These are phyloP conservation scores for Suillus lakei DNA, from an alignment of 768 basidiomycete genomes.

Conservation along the genomic window DNA sequence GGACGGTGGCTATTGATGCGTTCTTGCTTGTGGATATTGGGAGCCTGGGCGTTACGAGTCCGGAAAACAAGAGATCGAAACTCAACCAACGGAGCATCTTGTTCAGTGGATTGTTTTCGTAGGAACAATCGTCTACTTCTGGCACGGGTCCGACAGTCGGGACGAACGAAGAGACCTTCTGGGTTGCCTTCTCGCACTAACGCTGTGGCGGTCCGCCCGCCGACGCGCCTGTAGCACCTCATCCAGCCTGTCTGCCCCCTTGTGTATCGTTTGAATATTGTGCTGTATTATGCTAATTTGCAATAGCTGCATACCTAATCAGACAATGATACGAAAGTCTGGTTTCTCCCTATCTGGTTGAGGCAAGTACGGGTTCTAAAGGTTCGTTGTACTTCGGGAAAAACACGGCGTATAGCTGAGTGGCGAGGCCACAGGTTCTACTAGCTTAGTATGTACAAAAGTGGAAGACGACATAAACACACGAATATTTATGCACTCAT, in stretches of 20 bases:
- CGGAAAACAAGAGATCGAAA: background rate
- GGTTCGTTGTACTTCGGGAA: background rate
- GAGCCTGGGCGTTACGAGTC: background rate
- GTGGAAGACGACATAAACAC: background rate
- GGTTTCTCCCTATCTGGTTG: background rate
- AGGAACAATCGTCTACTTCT: background rate
- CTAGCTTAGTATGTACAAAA: background rate
- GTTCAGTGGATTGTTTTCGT: conserved; percentile 10
- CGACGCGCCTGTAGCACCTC: background rate
- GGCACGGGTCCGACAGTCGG: background rate
- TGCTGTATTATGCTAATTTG: background rate
- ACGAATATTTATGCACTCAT: background rate
- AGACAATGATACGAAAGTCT: background rate
- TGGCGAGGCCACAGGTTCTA: background rate
- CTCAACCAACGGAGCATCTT: conserved; percentile 6
- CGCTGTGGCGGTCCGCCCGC: background rate
- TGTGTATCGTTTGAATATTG: background rate
- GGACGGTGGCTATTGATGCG: background rate
- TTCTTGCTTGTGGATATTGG: conserved; percentile 7
- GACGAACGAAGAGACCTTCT: background rate
- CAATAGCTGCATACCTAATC: background rate
- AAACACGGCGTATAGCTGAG: background rate
- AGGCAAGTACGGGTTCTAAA: background rate
- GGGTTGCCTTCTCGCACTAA: background rate
- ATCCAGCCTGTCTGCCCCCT: background rate